Base-by-base conservation (phyloP, 768 basidiomycete species). In the Infundibulicybe gibba region DNA sequence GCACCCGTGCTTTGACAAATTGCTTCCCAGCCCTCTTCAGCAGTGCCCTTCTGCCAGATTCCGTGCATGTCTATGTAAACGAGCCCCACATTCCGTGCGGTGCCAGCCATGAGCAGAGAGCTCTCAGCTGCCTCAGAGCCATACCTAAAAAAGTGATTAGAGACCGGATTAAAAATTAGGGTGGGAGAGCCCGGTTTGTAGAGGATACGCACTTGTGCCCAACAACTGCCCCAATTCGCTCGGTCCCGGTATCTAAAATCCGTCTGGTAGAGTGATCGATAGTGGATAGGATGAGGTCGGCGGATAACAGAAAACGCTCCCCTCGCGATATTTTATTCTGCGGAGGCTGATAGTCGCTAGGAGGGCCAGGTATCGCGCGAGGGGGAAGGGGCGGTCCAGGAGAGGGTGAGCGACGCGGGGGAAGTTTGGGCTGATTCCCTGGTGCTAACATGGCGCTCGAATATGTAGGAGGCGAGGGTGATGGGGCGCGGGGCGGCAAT, bases 41-140 rank as follows among this genome's bases (percentile, higher is more conserved):
- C 44, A 91, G 61, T 11, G 87, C 88, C 40, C 78, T 69, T 47
- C 86, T 69, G 8, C 86, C 87, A n/a, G 32, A 91, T 78, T 0
- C 87, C 87, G 2, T 74, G 65, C 70, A 85, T 74, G 60, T 90
- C 88, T 34, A 90, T 75, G 62, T 90, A 91, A 16, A 91, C 83
- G 32, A 90, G 68, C 3, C 76, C 83, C 11, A 87, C 79, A 63
- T 90, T 90, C 50, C 78, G 70, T 31, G 82, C 83, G 0, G 83
- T 80, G 6, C 80, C 82, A 5, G 83, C 78, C 48, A 84, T 66
- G 44, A 86, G 64, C 41, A 74, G 62, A 2, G 82, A 79, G 15
- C 74, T 79, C 39, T 81, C 70, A 9, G 72, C 83, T 6, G 81
- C 84, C 43, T 85, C 80, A 0, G 75, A 59, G 2, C 87, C 88